Conservation (phyloP, 345 rosid species). For the Limnanthes douglasii region DNA sequence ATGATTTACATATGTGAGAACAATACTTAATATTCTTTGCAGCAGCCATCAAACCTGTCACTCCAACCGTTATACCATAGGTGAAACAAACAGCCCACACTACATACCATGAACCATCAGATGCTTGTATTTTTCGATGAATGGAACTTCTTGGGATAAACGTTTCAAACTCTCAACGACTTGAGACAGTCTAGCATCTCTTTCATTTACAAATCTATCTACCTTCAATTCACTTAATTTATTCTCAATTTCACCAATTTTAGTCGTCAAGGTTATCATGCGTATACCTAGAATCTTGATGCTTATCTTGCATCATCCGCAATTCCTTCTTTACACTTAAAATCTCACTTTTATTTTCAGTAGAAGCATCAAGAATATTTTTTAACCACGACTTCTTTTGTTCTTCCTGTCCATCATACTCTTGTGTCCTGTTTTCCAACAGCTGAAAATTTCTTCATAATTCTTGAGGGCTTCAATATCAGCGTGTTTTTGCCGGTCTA, state of each 20-base stretch:
- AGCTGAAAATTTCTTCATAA: slow-evolving; percentile 91
- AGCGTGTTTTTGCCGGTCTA: slow-evolving; percentile 84
- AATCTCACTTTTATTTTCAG: slow-evolving; percentile 45
- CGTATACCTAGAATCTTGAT: slow-evolving; percentile 65
- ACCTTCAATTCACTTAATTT: slow-evolving; percentile 85
- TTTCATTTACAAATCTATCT: slow-evolving; percentile 81
- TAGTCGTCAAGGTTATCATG: slow-evolving; percentile 61
- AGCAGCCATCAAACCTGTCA: slow-evolving; percentile 61
- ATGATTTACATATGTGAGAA: slow-evolving; percentile 53
- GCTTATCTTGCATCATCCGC: slow-evolving; percentile 61
- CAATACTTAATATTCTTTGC: slow-evolving; percentile 49
- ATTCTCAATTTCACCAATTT: slow-evolving; percentile 63
- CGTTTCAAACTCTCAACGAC: slow-evolving; percentile 89
- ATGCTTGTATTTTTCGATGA: too few relatives aligned
- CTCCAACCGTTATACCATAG: slow-evolving; percentile 70
- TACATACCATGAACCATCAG: too few relatives aligned
- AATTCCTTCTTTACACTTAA: slow-evolving; percentile 41
- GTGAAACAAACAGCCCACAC: slow-evolving; percentile 93
- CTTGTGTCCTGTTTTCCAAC: slow-evolving; percentile 58
- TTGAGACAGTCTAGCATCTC: slow-evolving; percentile 78
- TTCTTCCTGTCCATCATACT: slow-evolving; percentile 59
- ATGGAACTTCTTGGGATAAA: slow-evolving; percentile 87
- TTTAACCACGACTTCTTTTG: slow-evolving; percentile 51
- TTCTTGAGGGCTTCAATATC: slow-evolving; percentile 82
- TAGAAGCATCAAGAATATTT: slow-evolving; percentile 46